Percentiles rank a stretch among this genome's conserved stretches.
phyloP scores from a whole-genome alignment of 345 rosid genomes.

The Aurinia saxatilis region DNA sequence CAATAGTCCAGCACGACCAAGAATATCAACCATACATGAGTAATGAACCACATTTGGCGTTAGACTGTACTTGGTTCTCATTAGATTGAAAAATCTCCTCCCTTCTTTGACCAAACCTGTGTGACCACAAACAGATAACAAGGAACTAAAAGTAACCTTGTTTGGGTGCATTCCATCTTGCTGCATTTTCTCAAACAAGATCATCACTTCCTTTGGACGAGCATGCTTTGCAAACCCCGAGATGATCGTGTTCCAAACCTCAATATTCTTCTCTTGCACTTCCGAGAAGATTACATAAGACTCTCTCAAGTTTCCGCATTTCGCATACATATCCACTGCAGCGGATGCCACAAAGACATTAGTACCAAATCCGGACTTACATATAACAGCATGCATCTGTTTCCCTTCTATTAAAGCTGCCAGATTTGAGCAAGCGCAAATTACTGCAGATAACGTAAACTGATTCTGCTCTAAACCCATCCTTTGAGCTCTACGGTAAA shows the following conservation, averaged over 20 bases:
- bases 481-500: constrained; percentile 37
- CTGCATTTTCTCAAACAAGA: constrained; percentile 83
- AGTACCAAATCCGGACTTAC: constrained; percentile 52
- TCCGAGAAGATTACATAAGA: constrained; percentile 48
- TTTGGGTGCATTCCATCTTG: constrained; percentile 52
- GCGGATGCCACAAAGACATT: constrained; percentile 56
- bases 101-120: constrained; percentile 64
- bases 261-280: constrained; percentile 42
- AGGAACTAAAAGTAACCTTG: constrained; percentile 57
- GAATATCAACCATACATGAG: constrained; percentile 87
- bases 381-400: constrained; percentile 57
- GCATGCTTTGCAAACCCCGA: constrained; percentile 73
- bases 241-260: constrained; percentile 71
- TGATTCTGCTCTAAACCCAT: constrained; percentile 43
- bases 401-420: constrained; percentile 65
- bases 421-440: constrained; percentile 68
- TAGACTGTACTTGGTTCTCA: constrained; percentile 43
- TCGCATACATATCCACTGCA: constrained; percentile 78
- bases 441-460: constrained; percentile 56
- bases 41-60: constrained; percentile 58
- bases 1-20: constrained; percentile 55
- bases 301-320: constrained; percentile 61
- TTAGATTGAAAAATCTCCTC: constrained; percentile 44
- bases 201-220: constrained; percentile 50
- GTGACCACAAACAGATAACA: constrained; percentile 77